Base-by-base conservation (phyloP, 139 green algal species). In the Coelastrella sp. region DNA sequence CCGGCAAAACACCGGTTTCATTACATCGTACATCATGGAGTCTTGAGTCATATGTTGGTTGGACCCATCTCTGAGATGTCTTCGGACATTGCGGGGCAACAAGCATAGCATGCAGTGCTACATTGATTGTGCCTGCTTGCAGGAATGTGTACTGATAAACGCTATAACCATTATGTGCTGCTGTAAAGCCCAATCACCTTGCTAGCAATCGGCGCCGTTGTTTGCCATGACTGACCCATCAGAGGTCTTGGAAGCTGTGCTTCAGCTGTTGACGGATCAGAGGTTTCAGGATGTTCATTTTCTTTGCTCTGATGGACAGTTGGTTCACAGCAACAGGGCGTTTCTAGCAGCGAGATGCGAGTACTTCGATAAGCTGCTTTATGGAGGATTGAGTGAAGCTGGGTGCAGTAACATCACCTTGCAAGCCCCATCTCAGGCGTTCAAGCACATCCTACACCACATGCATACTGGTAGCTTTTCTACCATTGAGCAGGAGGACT, bases 341-440 rank as follows among this genome's bases (percentile, higher is more conserved):
- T 73, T 75, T 9, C 15, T 84, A 51, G 59, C 59, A 7, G 77
- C 77, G 25, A 35, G 25, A 23, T 64, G 40, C 41, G 59, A 75
- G n/a, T 84, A 64, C 60, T 84, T 73, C 63, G 38, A 74, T 0
- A 74, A 50, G 59, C 43, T 84, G 77, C 77, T 84, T 34, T 37
- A n/a, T 27, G 50, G 34, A 19, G 51, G 38, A 23, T 34, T 81
- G 2, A 30, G 5, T 15, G 74, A 81, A 59, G 7, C 59, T 7
- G 9, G 19, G 13, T 17, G 34, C 4, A 32, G 9, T 4, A 38
- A 43, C 35, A 84, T 69, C 6, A 30, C 11, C 8, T 59, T 74
- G 38, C 77, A 74, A 34, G 77, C 60, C 7, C 38, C 43, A 23
- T 41, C 57, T 6, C 11, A 48, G 48, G 38, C 77, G 27, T 11